Evolutionary conservation across 73 alveolate genomes (phyloP).

Genomic region (Tetrahymena borealis): DNA sequence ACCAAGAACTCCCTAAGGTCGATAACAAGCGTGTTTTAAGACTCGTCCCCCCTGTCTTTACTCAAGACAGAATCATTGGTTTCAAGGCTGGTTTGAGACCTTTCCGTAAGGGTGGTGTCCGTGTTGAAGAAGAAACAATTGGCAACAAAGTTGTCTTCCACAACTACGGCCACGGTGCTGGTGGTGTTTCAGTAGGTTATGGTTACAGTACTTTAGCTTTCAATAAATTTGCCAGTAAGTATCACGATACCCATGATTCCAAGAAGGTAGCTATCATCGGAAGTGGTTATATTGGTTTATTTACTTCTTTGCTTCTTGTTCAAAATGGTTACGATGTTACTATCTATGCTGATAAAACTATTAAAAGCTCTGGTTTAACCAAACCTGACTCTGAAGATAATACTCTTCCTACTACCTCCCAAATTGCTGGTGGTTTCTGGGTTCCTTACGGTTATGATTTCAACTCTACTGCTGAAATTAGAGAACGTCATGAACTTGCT

Average conservation of each 20-base stretch:
- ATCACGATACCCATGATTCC: neutral
- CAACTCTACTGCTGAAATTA: neutral
- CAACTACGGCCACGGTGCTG: neutral
- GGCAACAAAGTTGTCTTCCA: neutral
- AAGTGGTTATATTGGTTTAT: neutral
- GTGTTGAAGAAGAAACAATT: neutral
- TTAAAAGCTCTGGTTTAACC: neutral
- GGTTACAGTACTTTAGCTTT: neutral
- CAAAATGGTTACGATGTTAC: neutral
- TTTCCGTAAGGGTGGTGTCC: neutral
- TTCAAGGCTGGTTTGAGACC: neutral
- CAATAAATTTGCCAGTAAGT: neutral
- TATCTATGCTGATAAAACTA: neutral
- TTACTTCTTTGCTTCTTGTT: neutral
- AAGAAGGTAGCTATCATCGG: neutral
- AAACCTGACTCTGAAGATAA: neutral
- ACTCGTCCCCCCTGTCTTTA: neutral
- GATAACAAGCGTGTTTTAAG: neutral
- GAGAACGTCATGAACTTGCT: neutral
- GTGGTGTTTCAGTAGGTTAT: neutral
- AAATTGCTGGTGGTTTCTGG: constrained; percentile 3
- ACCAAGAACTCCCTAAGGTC: neutral
- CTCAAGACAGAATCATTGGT: neutral
- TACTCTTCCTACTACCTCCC: neutral
- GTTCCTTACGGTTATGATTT: neutral